Conservation (phyloP, 2,329 filamentous ascomycete genomes). For the Diaporthe sp. region DNA sequence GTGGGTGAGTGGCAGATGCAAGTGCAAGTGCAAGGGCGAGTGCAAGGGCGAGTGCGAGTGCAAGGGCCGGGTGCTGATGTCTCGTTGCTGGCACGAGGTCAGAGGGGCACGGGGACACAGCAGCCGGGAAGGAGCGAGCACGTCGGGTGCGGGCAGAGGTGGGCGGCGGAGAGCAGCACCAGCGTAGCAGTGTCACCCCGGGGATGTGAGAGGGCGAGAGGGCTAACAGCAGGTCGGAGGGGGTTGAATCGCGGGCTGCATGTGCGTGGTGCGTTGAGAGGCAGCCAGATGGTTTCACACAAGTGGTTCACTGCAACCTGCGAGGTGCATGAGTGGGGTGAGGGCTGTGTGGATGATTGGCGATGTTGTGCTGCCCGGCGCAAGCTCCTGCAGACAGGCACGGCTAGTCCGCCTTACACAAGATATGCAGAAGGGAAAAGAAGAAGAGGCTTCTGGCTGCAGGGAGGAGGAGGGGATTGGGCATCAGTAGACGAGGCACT, state of each 20-base stretch:
- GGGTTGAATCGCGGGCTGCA: constrained; percentile 25
- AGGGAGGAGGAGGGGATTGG: constrained; percentile 20
- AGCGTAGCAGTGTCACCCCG: not conserved
- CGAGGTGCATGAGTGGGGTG: constrained; percentile 32
- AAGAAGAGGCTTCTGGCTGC: constrained; percentile 10
- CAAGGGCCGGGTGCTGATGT: not conserved
- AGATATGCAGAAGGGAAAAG: not conserved
- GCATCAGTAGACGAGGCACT: constrained; percentile 25
- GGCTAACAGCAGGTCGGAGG: constrained; percentile 8
- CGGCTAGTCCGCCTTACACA: constrained; percentile 31
- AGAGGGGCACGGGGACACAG: constrained; percentile 18
- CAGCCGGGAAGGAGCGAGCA: constrained; percentile 2
- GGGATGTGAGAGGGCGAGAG: not conserved
- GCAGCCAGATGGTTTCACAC: constrained; percentile 36
- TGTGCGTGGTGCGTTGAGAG: constrained; percentile 27
- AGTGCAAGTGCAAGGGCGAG: not conserved
- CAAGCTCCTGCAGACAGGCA: constrained; percentile 22
- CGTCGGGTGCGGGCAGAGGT: not conserved
- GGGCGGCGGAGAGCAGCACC: not conserved
- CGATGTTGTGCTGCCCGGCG: constrained; percentile 25
- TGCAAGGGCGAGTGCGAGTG: not conserved
- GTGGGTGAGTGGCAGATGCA: not conserved
- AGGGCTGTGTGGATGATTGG: constrained; percentile 23
- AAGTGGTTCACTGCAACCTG: constrained; percentile 32
- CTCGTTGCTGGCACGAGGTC: constrained; percentile 6